phyloP scores from a whole-genome alignment of 176 grass and related monocot genomes.

The Hordeum marinum region DNA sequence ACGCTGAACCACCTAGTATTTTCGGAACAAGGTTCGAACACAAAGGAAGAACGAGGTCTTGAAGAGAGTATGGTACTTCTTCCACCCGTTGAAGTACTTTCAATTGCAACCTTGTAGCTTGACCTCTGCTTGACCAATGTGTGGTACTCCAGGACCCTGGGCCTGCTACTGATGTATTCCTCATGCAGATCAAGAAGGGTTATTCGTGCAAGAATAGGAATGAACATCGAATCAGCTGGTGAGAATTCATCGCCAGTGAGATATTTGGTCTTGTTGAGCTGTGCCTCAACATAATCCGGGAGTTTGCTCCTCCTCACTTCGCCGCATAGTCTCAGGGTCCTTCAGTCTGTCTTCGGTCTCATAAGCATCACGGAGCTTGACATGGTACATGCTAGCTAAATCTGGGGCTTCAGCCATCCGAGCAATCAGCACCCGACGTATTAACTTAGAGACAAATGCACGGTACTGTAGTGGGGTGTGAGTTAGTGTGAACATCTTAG shows the following conservation, averaged over 20 bases:
- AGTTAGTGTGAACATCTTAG: slow-evolving; percentile 81
- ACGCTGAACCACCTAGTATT: slow-evolving; percentile 42
- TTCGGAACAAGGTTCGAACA: slow-evolving; percentile 64
- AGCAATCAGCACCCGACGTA: slow-evolving; percentile 72
- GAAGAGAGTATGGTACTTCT: slow-evolving; percentile 67
- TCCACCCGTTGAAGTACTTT: slow-evolving; percentile 86
- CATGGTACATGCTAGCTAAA: slow-evolving; percentile 90
- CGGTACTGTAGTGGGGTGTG: slow-evolving; percentile 70
- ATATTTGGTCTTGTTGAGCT: slow-evolving; percentile 61
- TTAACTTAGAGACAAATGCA: slow-evolving; percentile 79
- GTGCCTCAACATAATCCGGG: slow-evolving; percentile 73
- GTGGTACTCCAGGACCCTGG: slow-evolving; percentile 74
- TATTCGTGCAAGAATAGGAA: slow-evolving; percentile 75
- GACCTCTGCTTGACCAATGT: slow-evolving; percentile 71
- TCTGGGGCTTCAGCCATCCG: slow-evolving; percentile 84
- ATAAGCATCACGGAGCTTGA: slow-evolving; percentile 81
- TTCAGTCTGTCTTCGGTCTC: slow-evolving; percentile 76
- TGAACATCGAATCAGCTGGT: slow-evolving; percentile 77
- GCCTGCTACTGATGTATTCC: slow-evolving; percentile 71
- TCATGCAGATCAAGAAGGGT: slow-evolving; percentile 66
- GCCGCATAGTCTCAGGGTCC: slow-evolving; percentile 50
- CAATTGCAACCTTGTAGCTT: slow-evolving; percentile 78
- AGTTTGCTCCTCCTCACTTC: slow-evolving; percentile 72
- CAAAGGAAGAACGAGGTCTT: slow-evolving; percentile 81
- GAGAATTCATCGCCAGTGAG: slow-evolving; percentile 69